Percentiles rank a stretch among this genome's conserved stretches.
These are phyloP conservation scores for Mesembryanthemum crystallinum DNA, from an alignment of 148 eudicot genomes.

Conservation along the genomic window DNA sequence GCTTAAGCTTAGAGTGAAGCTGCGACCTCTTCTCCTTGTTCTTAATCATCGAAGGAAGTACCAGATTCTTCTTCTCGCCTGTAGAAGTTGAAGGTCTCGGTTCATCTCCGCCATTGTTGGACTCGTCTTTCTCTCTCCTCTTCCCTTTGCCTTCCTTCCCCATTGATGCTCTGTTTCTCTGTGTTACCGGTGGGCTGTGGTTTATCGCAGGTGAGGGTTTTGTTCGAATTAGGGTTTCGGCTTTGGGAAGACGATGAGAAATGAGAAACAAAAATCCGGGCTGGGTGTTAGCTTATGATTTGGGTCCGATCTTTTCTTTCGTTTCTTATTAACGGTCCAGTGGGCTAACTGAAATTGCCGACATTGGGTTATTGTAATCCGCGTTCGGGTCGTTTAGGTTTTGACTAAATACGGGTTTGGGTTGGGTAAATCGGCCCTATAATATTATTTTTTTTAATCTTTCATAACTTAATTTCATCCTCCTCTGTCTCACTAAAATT, in stretches of 20 bases:
- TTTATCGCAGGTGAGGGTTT: background rate
- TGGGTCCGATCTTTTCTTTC: background rate
- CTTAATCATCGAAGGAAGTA: slow-evolving; percentile 79
- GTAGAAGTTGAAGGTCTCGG: slow-evolving; percentile 25
- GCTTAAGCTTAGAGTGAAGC: slow-evolving; percentile 74
- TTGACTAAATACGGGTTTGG: no score
- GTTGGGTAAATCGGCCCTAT: no score
- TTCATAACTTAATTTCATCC: no score
- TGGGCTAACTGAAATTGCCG: no score
- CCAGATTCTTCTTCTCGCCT: slow-evolving; percentile 23
- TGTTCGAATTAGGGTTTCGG: slow-evolving; percentile 13
- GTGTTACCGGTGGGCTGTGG: background rate
- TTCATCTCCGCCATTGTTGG: slow-evolving; percentile 1
- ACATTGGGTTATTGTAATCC: no score
- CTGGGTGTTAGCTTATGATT: background rate
- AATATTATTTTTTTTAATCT: no score
- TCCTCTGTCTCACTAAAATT: no score
- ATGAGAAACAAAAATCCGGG: background rate
- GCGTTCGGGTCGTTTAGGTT: no score
- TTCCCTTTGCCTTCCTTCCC: slow-evolving; percentile 17
- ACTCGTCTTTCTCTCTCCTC: slow-evolving; percentile 26
- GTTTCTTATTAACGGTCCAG: no score
- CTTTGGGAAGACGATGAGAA: background rate
- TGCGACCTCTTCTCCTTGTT: slow-evolving; percentile 81
- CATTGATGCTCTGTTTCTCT: background rate